Base-by-base conservation (phyloP, 768 basidiomycete species). In the Rhizopogon vulgaris region DNA sequence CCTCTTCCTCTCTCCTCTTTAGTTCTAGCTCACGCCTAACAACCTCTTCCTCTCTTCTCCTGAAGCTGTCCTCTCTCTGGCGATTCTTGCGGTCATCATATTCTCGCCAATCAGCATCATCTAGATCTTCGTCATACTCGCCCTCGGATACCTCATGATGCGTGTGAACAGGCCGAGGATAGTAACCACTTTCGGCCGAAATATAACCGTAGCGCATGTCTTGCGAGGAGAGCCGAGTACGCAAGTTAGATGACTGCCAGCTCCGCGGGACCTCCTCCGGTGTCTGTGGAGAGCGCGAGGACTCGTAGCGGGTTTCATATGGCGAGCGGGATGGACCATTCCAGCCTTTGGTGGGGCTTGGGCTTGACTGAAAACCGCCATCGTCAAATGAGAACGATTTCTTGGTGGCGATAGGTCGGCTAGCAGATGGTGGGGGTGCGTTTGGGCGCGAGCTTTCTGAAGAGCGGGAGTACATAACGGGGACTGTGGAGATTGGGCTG, bases 21-120 rank as follows among this genome's bases (percentile, higher is more conserved):
- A 69, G 52, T 4, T 69, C 67, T 32, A 67, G 68, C 49, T 72
- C 70, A 4, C 63, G 67, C 45, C 56, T 59, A 30, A 39, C 62
- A 14, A 65, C 71, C 11, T 71, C 70, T 34, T 69, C 66, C 46
- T 71, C 67, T 46, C 62, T 66, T 57, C 53, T 64, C 46, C 57
- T 64, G 47, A 61, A 52, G 60, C 63, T 59, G 50, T 60, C 63
- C 25, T 66, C 69, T 42, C 67, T 65, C 9, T 67, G 66, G 36
- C 67, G 70, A 52, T 63, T 63, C 4, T 57, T 60, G 32, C 64
- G 61, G 27, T 67, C 66, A 25, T 64, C 63, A 54, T 63, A 72
- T 56, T 58, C 65, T 34, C 56, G 59, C 59, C 67, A 68, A 22
- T 50, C 55, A 47, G 42, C 42, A n/a, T 58, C 65, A 41, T 71